phyloP scores from a whole-genome alignment of 306 rosid species.

The Vigna reflexopilosa region DNA sequence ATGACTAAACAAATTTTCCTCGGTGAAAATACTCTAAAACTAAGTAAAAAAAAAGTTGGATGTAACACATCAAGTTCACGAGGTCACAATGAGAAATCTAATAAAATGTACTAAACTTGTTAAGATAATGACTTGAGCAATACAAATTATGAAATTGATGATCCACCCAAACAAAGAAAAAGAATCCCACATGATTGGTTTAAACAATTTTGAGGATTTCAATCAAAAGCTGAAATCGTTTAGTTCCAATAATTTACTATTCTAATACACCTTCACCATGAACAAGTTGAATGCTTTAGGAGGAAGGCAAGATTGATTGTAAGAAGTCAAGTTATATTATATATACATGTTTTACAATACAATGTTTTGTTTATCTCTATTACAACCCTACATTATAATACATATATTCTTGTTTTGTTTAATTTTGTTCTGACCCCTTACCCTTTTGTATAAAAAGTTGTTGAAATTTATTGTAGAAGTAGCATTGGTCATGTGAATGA shows the following conservation, averaged over 20 bases:
- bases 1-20: too few species aligned
- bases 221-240: background rate
- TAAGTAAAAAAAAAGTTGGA: too few species aligned
- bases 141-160: background rate
- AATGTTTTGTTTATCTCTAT: background rate
- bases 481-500: conserved; percentile 14
- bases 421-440: background rate
- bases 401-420: background rate
- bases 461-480: background rate
- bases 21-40: too few species aligned
- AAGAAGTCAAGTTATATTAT: background rate
- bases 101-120: too few species aligned
- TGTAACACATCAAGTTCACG: too few species aligned
- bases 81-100: too few species aligned
- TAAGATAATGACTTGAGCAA: background rate
- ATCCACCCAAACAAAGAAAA: too few species aligned
- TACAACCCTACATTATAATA: background rate
- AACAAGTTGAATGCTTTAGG: background rate
- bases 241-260: too few species aligned
- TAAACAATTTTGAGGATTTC: too few species aligned
- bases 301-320: conserved; percentile 33
- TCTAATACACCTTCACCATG: too few species aligned
- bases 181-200: too few species aligned
- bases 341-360: background rate
- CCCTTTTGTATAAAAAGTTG: background rate